phyloP scores from a whole-genome alignment of 441 rosid genomes.

The Populus tomentosa region DNA sequence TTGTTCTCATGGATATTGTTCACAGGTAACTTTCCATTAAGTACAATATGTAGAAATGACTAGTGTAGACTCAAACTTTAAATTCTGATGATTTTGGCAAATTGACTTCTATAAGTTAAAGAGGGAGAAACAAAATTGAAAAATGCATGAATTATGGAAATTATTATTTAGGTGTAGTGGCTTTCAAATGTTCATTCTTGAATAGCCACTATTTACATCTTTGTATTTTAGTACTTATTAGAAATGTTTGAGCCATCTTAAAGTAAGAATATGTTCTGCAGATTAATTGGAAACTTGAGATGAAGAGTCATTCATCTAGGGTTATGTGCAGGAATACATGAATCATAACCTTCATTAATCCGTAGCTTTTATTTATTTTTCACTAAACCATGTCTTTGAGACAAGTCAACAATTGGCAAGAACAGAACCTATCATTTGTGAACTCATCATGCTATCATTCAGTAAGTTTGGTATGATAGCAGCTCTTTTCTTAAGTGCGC shows the following conservation, averaged over 20 bases:
- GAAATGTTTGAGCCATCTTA: background rate
- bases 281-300: background rate
- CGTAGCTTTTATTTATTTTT: background rate
- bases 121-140: background rate
- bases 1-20: conserved; percentile 98
- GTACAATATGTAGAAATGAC: conserved; percentile 3
- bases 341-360: background rate
- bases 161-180: background rate
- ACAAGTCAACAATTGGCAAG: background rate
- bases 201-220: background rate
- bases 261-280: background rate
- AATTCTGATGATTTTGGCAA: background rate
- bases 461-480: background rate
- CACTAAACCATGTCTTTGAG: background rate
- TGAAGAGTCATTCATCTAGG: background rate
- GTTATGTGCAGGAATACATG: background rate
- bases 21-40: conserved; percentile 61
- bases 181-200: background rate
- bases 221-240: background rate
- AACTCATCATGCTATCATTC: background rate
- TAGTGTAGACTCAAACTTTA: background rate
- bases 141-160: background rate
- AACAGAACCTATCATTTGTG: background rate
- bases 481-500: background rate
- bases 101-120: background rate